These are phyloP conservation scores for Euphrasia arctica DNA, from an alignment of 305 asterid genomes.

Conservation along the genomic window DNA sequence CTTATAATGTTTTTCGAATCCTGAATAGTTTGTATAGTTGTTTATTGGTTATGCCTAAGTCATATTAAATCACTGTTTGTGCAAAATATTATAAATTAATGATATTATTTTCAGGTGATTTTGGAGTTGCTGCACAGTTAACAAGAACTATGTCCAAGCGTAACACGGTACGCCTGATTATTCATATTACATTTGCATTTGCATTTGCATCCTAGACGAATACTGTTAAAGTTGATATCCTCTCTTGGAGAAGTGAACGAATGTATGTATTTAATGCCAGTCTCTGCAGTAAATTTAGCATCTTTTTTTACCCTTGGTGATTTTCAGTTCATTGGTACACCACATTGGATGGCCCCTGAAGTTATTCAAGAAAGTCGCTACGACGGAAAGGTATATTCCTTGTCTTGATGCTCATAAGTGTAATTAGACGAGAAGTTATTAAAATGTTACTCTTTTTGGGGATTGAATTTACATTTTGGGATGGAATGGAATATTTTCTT, in stretches of 20 bases:
- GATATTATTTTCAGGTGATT: constrained; percentile 64
- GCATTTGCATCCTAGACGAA: too few species aligned
- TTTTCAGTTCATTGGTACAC: constrained; percentile 84
- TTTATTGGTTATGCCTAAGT: constrained; percentile 11
- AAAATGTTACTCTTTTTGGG: constrained; percentile 11
- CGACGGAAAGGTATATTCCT: constrained; percentile 76
- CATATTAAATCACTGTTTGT: too few species aligned
- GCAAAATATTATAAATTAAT: too few species aligned
- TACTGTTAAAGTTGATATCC: too few species aligned
- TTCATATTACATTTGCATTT: too few species aligned
- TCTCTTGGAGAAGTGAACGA: too few species aligned
- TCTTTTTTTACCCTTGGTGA: constrained; percentile 26
- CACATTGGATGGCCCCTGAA: constrained; percentile 99
- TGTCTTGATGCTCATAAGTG: constrained; percentile 18
- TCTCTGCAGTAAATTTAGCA: too few species aligned
- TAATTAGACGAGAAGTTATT: constrained; percentile 11
- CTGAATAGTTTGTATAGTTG: constrained; percentile 14
- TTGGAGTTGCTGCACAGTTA: constrained; percentile 99
- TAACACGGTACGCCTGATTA: constrained; percentile 71
- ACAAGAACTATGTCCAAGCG: constrained; percentile 99
- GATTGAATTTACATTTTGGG: constrained; percentile 4
- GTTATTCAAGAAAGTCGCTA: constrained; percentile 99
- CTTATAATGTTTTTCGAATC: too few species aligned
- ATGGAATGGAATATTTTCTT: constrained; percentile 16
- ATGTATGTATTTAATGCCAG: too few species aligned